These are phyloP conservation scores for Darksidea phi DNA, from an alignment of 495 filamentous ascomycete species.

Conservation along the genomic window DNA sequence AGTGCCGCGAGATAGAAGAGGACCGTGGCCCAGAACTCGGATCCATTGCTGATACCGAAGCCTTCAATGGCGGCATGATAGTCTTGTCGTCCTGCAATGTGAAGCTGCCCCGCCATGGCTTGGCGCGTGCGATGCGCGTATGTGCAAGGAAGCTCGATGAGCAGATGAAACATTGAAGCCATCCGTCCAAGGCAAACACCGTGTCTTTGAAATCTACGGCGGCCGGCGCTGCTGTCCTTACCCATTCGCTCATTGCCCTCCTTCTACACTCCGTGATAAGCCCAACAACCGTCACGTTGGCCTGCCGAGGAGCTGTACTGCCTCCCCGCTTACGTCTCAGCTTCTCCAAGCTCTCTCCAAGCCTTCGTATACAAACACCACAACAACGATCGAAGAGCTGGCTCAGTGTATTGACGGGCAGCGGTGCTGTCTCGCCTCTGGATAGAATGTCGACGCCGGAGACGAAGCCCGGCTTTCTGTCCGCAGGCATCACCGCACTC, in stretches of 20 bases:
- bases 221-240: too few species aligned
- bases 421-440: not conserved
- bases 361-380: not conserved
- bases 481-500: constrained; percentile 38
- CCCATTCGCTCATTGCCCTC: not conserved
- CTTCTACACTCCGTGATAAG: not conserved
- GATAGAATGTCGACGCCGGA: constrained; percentile 40
- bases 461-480: constrained; percentile 37
- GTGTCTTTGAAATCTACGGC: too few species aligned
- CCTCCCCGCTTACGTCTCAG: not conserved
- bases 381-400: not conserved
- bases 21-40: not conserved
- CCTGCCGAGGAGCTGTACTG: not conserved
- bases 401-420: not conserved
- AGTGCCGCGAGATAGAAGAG: not conserved
- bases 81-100: too few species aligned
- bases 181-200: too few species aligned
- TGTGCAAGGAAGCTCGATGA: too few species aligned
- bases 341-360: not conserved
- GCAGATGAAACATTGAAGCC: too few species aligned
- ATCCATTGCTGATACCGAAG: not conserved
- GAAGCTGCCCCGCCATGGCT: too few species aligned
- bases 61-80: not conserved
- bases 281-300: not conserved
- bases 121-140: too few species aligned